Evolutionary conservation across 106 monocot genomes (phyloP).

Genomic region (Dactylorhiza incarnata): DNA sequence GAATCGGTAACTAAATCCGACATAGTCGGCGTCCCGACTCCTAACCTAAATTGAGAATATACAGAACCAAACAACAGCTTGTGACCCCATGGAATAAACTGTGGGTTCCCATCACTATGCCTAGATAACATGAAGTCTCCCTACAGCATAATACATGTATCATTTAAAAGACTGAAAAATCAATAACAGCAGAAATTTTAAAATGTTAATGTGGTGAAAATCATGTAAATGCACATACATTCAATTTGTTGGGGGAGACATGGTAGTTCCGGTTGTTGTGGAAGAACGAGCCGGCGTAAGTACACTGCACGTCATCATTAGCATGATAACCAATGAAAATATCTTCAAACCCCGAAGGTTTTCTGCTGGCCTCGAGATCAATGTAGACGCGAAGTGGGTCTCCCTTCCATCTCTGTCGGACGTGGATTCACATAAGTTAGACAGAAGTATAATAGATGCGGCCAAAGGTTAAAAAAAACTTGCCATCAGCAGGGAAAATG

Average conservation of each 20-base stretch:
- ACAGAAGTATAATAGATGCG: not conserved
- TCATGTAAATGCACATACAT: constrained; percentile 38
- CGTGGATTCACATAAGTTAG: constrained; percentile 1
- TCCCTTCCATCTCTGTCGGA: constrained; percentile 52
- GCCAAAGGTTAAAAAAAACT: not conserved
- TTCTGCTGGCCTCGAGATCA: constrained; percentile 78
- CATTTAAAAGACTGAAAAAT: not conserved
- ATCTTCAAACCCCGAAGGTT: constrained; percentile 69
- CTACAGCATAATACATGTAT: no score
- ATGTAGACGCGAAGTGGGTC: constrained; percentile 80
- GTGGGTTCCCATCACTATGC: no score
- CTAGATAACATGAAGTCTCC: no score
- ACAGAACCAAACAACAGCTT: no score
- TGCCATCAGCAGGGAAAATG: no score
- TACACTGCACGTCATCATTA: constrained; percentile 68
- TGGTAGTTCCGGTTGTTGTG: constrained; percentile 70
- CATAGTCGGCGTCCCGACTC: no score
- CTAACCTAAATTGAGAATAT: no score
- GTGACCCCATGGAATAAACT: no score
- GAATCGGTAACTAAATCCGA: no score
- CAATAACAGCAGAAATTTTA: no score
- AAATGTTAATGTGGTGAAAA: not conserved
- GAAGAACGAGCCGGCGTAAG: constrained; percentile 81
- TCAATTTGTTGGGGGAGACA: constrained; percentile 54
- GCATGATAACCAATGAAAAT: constrained; percentile 90